Evolutionary conservation across 1,284 basidiomycete species (phyloP).

Genomic region (Malassezia globosa): DNA sequence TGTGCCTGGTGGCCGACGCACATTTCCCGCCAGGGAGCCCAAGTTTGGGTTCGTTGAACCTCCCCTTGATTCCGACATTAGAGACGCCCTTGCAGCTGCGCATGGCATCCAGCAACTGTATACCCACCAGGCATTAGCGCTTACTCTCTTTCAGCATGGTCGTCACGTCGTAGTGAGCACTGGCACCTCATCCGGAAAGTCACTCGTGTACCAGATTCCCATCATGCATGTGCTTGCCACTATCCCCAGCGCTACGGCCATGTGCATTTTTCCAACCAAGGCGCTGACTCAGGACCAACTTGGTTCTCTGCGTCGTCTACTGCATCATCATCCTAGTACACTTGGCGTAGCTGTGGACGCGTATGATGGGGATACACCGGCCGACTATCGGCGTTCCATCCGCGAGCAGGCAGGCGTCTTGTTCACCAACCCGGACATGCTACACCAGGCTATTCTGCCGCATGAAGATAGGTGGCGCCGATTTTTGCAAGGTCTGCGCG

Average conservation of each 20-base stretch:
- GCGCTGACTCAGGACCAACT: slow-evolving; percentile 82
- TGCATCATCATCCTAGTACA: slow-evolving; percentile 57
- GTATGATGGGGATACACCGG: slow-evolving; percentile 78
- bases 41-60: slow-evolving; percentile 27
- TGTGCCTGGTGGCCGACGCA: slow-evolving; percentile 38
- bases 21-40: slow-evolving; percentile 26
- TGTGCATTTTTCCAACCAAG: slow-evolving; percentile 87
- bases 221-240: slow-evolving; percentile 60
- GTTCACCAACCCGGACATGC: slow-evolving; percentile 59
- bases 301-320: slow-evolving; percentile 48
- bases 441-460: slow-evolving; percentile 73
- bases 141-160: slow-evolving; percentile 57
- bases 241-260: slow-evolving; percentile 58
- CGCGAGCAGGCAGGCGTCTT: slow-evolving; percentile 49
- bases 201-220: slow-evolving; percentile 66
- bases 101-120: slow-evolving; percentile 62
- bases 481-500: slow-evolving; percentile 59
- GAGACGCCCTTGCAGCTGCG: slow-evolving; percentile 56
- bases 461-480: slow-evolving; percentile 73
- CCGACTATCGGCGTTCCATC: slow-evolving; percentile 51
- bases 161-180: slow-evolving; percentile 77
- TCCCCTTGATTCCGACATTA: slow-evolving; percentile 49
- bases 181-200: slow-evolving; percentile 81
- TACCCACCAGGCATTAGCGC: slow-evolving; percentile 66
- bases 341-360: slow-evolving; percentile 59